A percentile compares a stretch with the other conserved stretches of the same genome.
These are phyloP conservation scores for Arachnopeziza araneosa DNA, from an alignment of 2,329 filamentous ascomycete genomes.

Conservation along the genomic window DNA sequence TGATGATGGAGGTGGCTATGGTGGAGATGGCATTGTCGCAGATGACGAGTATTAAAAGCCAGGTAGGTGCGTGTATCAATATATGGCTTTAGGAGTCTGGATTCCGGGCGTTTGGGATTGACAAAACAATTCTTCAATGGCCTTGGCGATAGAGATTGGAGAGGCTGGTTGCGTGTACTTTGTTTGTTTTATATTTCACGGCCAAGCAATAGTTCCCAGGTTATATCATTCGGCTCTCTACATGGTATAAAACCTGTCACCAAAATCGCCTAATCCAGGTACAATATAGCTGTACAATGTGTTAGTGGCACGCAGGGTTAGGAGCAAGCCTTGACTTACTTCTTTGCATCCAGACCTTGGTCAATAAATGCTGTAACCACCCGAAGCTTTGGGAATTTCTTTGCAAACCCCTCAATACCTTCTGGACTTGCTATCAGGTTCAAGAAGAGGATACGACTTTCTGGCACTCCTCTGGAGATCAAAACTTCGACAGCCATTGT, in stretches of 20 bases:
- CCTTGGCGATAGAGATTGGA: background rate
- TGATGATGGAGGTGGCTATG: constrained; percentile 49
- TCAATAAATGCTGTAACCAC: constrained; percentile 97
- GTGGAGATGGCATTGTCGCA: constrained; percentile 46
- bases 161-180: background rate
- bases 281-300: constrained; percentile 72
- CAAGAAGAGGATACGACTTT: constrained; percentile 91
- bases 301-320: constrained; percentile 11
- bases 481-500: constrained; percentile 96
- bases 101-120: background rate
- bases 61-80: background rate
- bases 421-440: constrained; percentile 97
- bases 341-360: constrained; percentile 93
- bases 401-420: constrained; percentile 82
- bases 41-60: constrained; percentile 48
- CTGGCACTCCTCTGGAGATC: constrained; percentile 82
- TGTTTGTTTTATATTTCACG: background rate
- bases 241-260: constrained; percentile 91
- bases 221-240: constrained; percentile 35
- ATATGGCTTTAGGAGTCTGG: background rate
- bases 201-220: background rate
- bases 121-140: background rate
- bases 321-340: constrained; percentile 52
- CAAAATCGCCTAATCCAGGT: constrained; percentile 90
- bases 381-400: constrained; percentile 80